Percentiles rank a stretch among this genome's conserved stretches.
These are phyloP conservation scores for Parathielavia hyrcaniae DNA, from an alignment of 495 filamentous ascomycete genomes.

Conservation along the genomic window DNA sequence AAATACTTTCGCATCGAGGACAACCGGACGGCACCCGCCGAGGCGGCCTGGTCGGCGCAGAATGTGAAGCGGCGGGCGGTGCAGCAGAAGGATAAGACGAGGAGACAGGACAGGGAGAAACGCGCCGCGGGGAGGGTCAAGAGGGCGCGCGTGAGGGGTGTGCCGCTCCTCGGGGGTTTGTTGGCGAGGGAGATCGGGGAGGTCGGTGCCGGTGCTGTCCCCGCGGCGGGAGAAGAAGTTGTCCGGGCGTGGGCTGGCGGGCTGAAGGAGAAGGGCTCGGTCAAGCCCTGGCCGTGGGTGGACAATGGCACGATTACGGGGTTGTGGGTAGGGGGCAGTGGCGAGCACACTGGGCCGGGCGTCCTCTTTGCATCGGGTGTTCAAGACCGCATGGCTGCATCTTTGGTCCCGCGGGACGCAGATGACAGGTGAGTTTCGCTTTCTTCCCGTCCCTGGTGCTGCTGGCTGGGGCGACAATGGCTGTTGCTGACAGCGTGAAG, in stretches of 20 bases:
- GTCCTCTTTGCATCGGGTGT: neutral
- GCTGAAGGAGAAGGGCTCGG: conserved; percentile 20
- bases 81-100: conserved; percentile 19
- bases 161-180: conserved; percentile 15
- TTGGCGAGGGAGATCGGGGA: conserved; percentile 16
- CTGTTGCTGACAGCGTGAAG: conserved; percentile 7
- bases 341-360: conserved; percentile 18
- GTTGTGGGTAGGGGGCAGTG: conserved; percentile 28
- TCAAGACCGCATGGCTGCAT: conserved; percentile 2
- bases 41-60: conserved; percentile 33
- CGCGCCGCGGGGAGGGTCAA: conserved; percentile 22
- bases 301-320: neutral
- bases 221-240: neutral
- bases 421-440: conserved; percentile 22
- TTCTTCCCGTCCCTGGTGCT: neutral
- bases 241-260: conserved; percentile 17
- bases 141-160: conserved; percentile 4
- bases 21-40: conserved; percentile 27
- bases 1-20: conserved; percentile 47
- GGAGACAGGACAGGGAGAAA: neutral
- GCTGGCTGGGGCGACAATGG: neutral
- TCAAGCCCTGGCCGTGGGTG: conserved; percentile 3
- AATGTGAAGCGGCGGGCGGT: conserved; percentile 37
- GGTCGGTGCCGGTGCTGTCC: neutral
- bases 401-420: conserved; percentile 26